These are phyloP conservation scores for Pterocarpus macrocarpus DNA, from an alignment of 306 rosid genomes.

Conservation along the genomic window DNA sequence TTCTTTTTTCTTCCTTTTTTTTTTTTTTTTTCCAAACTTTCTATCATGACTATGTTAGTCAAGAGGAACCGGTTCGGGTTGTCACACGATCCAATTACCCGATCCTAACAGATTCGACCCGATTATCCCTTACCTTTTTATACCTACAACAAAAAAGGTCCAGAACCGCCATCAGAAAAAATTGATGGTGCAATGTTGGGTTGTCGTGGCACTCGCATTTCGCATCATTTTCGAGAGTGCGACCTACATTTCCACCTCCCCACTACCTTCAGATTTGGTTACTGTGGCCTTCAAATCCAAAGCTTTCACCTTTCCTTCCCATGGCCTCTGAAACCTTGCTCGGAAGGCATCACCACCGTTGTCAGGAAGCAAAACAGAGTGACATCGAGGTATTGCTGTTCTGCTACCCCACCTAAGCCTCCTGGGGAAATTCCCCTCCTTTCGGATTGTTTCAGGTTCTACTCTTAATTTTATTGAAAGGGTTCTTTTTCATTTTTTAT, in stretches of 20 bases:
- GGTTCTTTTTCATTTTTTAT: not conserved
- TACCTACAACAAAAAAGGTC: not conserved
- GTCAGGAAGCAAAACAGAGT: constrained; percentile 24
- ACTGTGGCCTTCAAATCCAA: constrained; percentile 41
- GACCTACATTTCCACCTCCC: constrained; percentile 49
- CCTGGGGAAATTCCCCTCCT: constrained; percentile 54
- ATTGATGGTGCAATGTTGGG: constrained; percentile 48
- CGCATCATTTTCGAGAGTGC: constrained; percentile 67
- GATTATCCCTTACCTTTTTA: not conserved
- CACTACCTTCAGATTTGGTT: constrained; percentile 39
- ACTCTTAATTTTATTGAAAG: constrained; percentile 8
- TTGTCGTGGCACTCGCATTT: constrained; percentile 56
- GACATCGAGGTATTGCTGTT: constrained; percentile 31
- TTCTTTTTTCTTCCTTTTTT: too few relatives aligned
- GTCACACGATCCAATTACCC: not conserved
- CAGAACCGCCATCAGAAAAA: constrained; percentile 6
- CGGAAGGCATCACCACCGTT: not conserved
- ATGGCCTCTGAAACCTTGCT: constrained; percentile 48
- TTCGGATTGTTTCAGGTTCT: constrained; percentile 69
- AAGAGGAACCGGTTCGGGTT: not conserved
- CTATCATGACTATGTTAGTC: too few relatives aligned
- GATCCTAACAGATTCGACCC: constrained; percentile 4
- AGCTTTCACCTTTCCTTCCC: constrained; percentile 49
- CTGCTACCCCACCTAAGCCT: constrained; percentile 57
- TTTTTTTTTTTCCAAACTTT: too few relatives aligned